Base-by-base conservation (phyloP, 2,329 filamentous ascomycete species). In the Aureobasidium lini region DNA sequence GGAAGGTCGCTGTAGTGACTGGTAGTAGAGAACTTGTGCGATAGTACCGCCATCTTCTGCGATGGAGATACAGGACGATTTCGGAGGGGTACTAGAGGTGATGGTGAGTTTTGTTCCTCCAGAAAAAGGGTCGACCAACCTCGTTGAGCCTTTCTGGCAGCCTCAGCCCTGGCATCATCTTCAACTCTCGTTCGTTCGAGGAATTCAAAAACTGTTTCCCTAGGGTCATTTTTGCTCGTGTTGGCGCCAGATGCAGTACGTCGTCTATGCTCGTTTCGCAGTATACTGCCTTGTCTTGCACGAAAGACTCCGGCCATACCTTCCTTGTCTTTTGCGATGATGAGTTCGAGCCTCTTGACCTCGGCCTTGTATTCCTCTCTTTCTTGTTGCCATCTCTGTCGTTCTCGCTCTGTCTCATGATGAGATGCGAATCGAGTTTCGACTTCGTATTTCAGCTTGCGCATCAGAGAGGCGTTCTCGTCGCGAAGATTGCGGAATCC, bases 261-360 rank as follows among this genome's bases (percentile, higher is more conserved):
- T 36, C 39, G 63, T 65, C 44, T 65, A 64, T 56, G 52, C 42
- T 39, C 28, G 62, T 62, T 59, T 18, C 31, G 39, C 7, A 78
- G 59, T 16, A 74, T 63, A 62, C 73, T 77, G 23, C 70, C 71
- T 63, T 76, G 71, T 31, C 76, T 69, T 28, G 73, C 75, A 29
- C 71, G 67, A 13, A 75, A 71, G 18, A 78, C 68, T 53, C 72
- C 74, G 18, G 72, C 67, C 56, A 78, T 66, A 9, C 76, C 76
- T 10, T 75, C 75, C 29, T 71, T 69, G 7, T 75, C 71, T 50
- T 70, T 71, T 2, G 73, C 72, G 59, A 78, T 75, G 29, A 78
- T 62, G 3, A 77, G 61, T 63, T 78, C 76, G 13, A 78, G 68
- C 15, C 75, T 71, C 60, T 72, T 75, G 54, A 77, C 72, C 61